Evolutionary conservation across 2,329 filamentous ascomycete genomes (phyloP).

Genomic region (Botryosphaeria dothidea): DNA sequence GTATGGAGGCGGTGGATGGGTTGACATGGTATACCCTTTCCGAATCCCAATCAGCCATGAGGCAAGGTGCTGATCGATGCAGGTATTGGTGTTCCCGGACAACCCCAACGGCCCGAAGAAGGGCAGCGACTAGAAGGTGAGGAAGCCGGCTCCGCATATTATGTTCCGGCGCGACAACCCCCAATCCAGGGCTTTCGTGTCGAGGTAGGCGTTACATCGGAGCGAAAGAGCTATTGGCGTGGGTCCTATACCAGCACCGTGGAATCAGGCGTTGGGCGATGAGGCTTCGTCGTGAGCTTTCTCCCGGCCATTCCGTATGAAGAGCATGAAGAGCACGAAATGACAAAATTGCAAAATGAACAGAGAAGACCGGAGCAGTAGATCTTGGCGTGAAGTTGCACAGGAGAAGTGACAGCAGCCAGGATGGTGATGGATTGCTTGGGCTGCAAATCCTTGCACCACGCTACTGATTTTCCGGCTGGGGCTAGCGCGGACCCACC

Average conservation of each 20-base stretch:
- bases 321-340: not conserved
- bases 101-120: slow-evolving; percentile 7
- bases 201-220: not conserved
- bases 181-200: not conserved
- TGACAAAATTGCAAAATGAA: not conserved
- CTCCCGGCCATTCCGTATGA: not conserved
- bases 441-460: not conserved
- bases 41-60: not conserved
- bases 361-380: not conserved
- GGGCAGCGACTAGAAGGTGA: slow-evolving; percentile 2
- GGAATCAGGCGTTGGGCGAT: not conserved
- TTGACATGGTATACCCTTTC: slow-evolving; percentile 70
- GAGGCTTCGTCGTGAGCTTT: not conserved
- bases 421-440: not conserved
- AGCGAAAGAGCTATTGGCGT: not conserved
- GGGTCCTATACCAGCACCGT: not conserved
- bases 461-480: not conserved
- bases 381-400: not conserved
- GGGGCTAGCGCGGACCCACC: not conserved
- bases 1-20: slow-evolving; percentile 80
- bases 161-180: not conserved
- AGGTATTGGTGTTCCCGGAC: slow-evolving; percentile 10
- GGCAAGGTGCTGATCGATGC: not conserved
- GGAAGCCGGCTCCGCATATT: not conserved
- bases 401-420: not conserved